Conservation (phyloP, 192 early-diverging fungal species). For the Podila epicladia region DNA sequence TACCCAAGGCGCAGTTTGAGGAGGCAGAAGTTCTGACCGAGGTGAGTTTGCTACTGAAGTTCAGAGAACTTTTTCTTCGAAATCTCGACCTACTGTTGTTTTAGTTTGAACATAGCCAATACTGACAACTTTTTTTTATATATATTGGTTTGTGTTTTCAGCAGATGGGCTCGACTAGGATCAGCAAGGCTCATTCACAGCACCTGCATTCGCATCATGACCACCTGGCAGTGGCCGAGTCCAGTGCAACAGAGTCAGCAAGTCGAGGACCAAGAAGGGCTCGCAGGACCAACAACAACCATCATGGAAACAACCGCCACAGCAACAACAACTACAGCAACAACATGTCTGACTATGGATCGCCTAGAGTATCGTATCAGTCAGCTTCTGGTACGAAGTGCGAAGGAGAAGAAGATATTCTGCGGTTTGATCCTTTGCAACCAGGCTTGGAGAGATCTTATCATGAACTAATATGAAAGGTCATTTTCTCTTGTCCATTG, state of each 20-base stretch:
- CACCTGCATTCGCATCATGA: constrained; percentile 6
- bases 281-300: constrained; percentile 10
- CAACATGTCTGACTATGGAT: constrained; percentile 43
- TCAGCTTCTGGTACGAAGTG: constrained; percentile 15
- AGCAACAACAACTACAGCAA: constrained; percentile 18
- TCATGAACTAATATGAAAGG: constrained; percentile 1
- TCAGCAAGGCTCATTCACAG: constrained; percentile 12
- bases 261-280: constrained; percentile 27
- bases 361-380: constrained; percentile 21
- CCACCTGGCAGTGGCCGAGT: constrained; percentile 20
- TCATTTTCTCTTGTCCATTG: too few species aligned
- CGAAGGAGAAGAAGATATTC: not conserved
- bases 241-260: constrained; percentile 38
- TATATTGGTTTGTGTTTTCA: not conserved
- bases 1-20: constrained; percentile 9
- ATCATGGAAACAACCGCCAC: constrained; percentile 14
- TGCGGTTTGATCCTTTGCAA: too few species aligned
- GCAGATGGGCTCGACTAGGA: constrained; percentile 11
- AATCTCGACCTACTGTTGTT: not conserved
- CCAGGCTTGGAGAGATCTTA: not conserved
- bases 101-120: not conserved
- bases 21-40: constrained; percentile 5
- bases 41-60: constrained; percentile 5
- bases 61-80: not conserved
- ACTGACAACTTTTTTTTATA: not conserved